phyloP scores from a whole-genome alignment of 2,329 filamentous ascomycete species.

The Cercospora janseana region DNA sequence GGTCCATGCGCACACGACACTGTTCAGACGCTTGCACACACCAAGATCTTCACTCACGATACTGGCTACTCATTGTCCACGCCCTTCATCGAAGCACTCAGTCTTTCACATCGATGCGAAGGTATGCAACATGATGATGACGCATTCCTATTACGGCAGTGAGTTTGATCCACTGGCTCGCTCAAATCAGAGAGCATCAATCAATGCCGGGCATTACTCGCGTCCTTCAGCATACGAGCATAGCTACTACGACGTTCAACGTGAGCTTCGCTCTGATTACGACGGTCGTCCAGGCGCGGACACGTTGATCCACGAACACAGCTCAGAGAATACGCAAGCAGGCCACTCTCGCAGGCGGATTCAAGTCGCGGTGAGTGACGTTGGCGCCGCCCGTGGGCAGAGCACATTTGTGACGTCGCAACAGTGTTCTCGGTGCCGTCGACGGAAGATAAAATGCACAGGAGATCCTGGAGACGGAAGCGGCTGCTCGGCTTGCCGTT shows the following conservation, averaged over 20 bases:
- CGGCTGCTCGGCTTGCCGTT: conserved; percentile 80
- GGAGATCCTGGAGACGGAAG: conserved; percentile 74
- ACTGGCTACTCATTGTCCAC: too few relatives aligned
- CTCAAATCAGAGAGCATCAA: conserved; percentile 25
- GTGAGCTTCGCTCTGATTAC: conserved; percentile 30
- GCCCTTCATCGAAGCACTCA: too few relatives aligned
- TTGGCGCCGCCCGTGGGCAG: background rate
- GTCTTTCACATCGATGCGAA: too few relatives aligned
- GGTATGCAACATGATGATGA: conserved; percentile 32
- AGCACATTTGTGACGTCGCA: background rate
- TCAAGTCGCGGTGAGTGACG: conserved; percentile 50
- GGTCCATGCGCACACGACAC: too few relatives aligned
- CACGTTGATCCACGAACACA: conserved; percentile 35
- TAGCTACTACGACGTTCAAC: conserved; percentile 29
- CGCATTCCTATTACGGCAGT: conserved; percentile 33
- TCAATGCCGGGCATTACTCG: conserved; percentile 30
- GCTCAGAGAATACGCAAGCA: conserved; percentile 35
- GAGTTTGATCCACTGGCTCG: conserved; percentile 31
- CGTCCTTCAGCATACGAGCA: conserved; percentile 29
- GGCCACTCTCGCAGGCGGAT: conserved; percentile 52
- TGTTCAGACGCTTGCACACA: too few relatives aligned
- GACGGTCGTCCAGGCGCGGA: conserved; percentile 24
- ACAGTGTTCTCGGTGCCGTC: conserved; percentile 84
- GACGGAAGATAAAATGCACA: conserved; percentile 92
- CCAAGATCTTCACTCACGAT: too few relatives aligned